These are phyloP conservation scores for Didymosphaeria variabile DNA, from an alignment of 2,329 filamentous ascomycete genomes.

Conservation along the genomic window DNA sequence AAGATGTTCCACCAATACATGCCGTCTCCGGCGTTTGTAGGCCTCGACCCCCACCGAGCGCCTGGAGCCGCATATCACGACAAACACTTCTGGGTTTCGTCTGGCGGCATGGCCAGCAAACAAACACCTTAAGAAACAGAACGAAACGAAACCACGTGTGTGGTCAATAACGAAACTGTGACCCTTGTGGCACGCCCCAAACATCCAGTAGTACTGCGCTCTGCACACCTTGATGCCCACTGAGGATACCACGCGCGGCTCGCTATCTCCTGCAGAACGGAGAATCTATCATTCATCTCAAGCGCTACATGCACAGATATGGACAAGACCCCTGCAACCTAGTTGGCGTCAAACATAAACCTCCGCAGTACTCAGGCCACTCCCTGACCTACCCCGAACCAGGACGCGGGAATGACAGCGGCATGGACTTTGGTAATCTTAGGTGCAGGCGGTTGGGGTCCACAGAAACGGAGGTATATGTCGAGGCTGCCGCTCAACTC, in stretches of 20 bases:
- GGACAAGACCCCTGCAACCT: conserved; percentile 1
- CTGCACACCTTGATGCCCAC: no score
- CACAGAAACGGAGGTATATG: conserved; percentile 18
- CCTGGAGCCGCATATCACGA: conserved; percentile 12
- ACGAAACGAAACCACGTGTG: conserved; percentile 14
- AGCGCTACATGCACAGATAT: conserved; percentile 4
- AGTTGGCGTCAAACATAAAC: conserved; percentile 20
- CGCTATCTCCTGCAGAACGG: background rate
- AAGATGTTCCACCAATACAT: conserved; percentile 23
- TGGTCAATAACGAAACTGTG: background rate
- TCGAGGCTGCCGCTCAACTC: conserved; percentile 14
- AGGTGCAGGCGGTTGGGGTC: conserved; percentile 12
- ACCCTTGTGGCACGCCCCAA: background rate
- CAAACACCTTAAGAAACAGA: background rate
- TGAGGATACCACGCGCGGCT: background rate
- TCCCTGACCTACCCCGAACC: background rate
- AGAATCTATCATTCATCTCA: conserved; percentile 11
- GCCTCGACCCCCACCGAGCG: conserved; percentile 8
- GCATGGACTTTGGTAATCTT: conserved; percentile 13
- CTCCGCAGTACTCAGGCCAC: conserved; percentile 20
- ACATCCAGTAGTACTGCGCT: background rate
- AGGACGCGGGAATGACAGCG: conserved; percentile 13
- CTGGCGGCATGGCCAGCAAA: conserved; percentile 1
- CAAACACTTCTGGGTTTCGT: conserved; percentile 13
- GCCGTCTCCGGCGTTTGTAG: conserved; percentile 3